Evolutionary conservation across 2,329 filamentous ascomycete species (phyloP).

Genomic region (Fusarium equiseti): DNA sequence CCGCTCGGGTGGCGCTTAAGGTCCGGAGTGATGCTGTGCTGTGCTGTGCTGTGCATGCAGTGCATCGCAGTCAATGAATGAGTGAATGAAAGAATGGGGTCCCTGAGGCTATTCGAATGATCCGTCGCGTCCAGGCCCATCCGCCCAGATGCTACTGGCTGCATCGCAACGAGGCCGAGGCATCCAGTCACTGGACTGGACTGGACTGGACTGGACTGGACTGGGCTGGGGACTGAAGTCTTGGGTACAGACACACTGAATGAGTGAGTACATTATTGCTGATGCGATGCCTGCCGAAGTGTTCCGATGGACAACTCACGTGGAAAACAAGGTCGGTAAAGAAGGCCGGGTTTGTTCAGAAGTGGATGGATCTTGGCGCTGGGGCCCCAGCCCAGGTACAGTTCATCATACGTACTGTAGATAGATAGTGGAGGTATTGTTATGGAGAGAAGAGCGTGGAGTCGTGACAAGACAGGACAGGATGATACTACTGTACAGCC

Average conservation of each 20-base stretch:
- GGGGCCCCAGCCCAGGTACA: slow-evolving; percentile 18
- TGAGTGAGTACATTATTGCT: not conserved
- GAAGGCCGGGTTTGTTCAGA: slow-evolving; percentile 23
- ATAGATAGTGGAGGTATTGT: not conserved
- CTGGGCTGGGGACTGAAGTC: not conserved
- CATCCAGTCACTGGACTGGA: slow-evolving; percentile 1
- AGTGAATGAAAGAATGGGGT: not conserved
- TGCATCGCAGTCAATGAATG: not conserved
- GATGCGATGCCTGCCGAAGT: slow-evolving; percentile 15
- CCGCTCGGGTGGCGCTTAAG: slow-evolving; percentile 16
- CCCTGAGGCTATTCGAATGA: slow-evolving; percentile 16
- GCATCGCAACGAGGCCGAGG: slow-evolving; percentile 11
- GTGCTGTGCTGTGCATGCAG: not conserved
- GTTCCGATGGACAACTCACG: slow-evolving; percentile 29
- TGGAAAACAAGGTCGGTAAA: slow-evolving; percentile 22
- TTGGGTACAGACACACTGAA: not conserved
- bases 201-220: not conserved
- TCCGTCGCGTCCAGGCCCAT: slow-evolving; percentile 18
- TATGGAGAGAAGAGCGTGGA: not conserved
- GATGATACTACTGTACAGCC: not conserved
- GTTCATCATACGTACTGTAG: not conserved
- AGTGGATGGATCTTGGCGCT: slow-evolving; percentile 27
- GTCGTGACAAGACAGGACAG: not conserved
- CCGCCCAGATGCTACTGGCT: slow-evolving; percentile 9
- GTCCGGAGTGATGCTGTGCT: slow-evolving; percentile 2